Percentiles rank a stretch among this genome's conserved stretches.
These are phyloP conservation scores for Macrophomina phaseolina DNA, from an alignment of 2,329 filamentous ascomycete species.

Conservation along the genomic window DNA sequence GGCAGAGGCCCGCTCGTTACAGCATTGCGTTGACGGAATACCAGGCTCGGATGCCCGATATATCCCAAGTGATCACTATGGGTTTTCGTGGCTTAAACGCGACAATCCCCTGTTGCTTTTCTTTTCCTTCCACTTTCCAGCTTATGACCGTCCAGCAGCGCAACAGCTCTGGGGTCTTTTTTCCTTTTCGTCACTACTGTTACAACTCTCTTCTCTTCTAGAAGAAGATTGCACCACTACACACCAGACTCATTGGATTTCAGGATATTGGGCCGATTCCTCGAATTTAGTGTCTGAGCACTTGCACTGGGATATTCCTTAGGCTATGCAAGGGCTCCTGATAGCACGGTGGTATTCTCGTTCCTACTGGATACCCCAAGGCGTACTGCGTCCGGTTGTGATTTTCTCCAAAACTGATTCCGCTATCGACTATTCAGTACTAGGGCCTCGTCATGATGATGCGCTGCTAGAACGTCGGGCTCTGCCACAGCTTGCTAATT, in stretches of 20 bases:
- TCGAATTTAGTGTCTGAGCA: neutral
- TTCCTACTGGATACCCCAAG: neutral
- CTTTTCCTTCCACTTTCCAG: neutral
- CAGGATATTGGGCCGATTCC: too few species aligned
- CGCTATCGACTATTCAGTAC: constrained; percentile 5
- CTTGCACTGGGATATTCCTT: neutral
- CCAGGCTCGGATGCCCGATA: neutral
- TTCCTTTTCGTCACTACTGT: neutral
- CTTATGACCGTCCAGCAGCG: neutral
- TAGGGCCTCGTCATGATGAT: neutral
- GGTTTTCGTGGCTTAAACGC: too few species aligned
- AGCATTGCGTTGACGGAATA: too few species aligned
- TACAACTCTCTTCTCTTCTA: neutral
- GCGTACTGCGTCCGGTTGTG: neutral
- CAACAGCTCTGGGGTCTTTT: neutral
- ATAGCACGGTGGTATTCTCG: neutral
- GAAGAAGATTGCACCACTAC: neutral
- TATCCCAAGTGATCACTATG: neutral
- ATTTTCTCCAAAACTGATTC: neutral
- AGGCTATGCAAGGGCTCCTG: neutral
- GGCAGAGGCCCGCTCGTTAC: too few species aligned
- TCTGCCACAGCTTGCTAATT: neutral
- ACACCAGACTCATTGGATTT: neutral
- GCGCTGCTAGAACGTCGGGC: neutral
- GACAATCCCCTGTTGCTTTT: too few species aligned